phyloP scores from a whole-genome alignment of 768 basidiomycete species.

The Rhodotorula paludigena region DNA sequence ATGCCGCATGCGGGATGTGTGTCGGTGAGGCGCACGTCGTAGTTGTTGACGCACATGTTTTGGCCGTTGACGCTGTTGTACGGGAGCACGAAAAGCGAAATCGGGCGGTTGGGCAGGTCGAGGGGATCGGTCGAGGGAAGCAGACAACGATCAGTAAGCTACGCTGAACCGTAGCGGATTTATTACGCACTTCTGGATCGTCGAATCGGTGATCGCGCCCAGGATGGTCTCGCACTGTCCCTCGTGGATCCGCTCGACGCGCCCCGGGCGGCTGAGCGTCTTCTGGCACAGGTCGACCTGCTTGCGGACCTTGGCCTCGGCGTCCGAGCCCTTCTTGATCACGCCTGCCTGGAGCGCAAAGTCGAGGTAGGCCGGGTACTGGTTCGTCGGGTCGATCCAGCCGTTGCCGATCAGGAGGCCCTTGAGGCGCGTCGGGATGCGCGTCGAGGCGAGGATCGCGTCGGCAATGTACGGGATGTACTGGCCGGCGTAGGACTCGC shows the following conservation, averaged over 20 bases:
- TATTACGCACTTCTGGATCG: constrained; percentile 50
- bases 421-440: constrained; percentile 29
- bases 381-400: constrained; percentile 85
- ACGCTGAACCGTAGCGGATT: too few relatives aligned
- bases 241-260: constrained; percentile 49
- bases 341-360: constrained; percentile 75
- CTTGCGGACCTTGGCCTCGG: constrained; percentile 59
- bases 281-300: constrained; percentile 60
- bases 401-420: constrained; percentile 94
- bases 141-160: background rate
- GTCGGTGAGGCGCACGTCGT: constrained; percentile 82
- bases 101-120: background rate
- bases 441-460: constrained; percentile 36
- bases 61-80: constrained; percentile 48
- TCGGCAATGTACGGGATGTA: constrained; percentile 92
- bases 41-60: constrained; percentile 82
- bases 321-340: constrained; percentile 65
- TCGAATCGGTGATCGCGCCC: constrained; percentile 48
- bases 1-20: constrained; percentile 81
- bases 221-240: constrained; percentile 61
- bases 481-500: constrained; percentile 95
- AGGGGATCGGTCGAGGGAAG: background rate
- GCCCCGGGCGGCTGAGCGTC: constrained; percentile 34
- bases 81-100: too few relatives aligned
- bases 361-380: constrained; percentile 86